These are phyloP conservation scores for Dictyostelium firmibasis DNA, from an alignment of 78 protist species.

Conservation along the genomic window DNA sequence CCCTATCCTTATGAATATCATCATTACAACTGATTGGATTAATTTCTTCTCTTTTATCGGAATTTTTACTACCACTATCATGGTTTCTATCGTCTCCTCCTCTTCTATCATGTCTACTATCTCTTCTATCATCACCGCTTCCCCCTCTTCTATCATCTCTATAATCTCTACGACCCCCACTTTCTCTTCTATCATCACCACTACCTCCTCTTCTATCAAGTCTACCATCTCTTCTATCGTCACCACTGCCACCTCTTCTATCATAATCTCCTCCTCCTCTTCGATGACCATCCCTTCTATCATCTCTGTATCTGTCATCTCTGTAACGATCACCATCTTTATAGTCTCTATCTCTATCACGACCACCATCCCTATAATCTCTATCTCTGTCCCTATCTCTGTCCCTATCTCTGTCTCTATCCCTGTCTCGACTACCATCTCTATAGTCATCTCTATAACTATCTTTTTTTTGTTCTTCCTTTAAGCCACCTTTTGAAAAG, in stretches of 20 bases:
- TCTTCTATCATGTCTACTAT: not conserved
- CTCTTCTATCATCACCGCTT: not conserved
- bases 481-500: slow-evolving; percentile 11
- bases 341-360: not conserved
- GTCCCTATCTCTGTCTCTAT: not conserved
- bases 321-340: not conserved
- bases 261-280: not conserved
- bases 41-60: not conserved
- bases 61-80: not conserved
- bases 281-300: slow-evolving; percentile 22
- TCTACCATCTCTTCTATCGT: not conserved
- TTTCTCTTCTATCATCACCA: no score
- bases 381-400: not conserved
- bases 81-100: not conserved
- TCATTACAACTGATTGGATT: not conserved
- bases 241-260: not conserved
- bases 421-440: not conserved
- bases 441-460: not conserved
- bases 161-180: not conserved
- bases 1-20: not conserved
- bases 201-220: not conserved
- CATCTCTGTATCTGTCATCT: not conserved
- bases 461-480: not conserved
- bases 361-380: not conserved
- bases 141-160: not conserved